Evolutionary conservation across 768 basidiomycete species (phyloP).

Genomic region (Coprinellus aureogranulatus): DNA sequence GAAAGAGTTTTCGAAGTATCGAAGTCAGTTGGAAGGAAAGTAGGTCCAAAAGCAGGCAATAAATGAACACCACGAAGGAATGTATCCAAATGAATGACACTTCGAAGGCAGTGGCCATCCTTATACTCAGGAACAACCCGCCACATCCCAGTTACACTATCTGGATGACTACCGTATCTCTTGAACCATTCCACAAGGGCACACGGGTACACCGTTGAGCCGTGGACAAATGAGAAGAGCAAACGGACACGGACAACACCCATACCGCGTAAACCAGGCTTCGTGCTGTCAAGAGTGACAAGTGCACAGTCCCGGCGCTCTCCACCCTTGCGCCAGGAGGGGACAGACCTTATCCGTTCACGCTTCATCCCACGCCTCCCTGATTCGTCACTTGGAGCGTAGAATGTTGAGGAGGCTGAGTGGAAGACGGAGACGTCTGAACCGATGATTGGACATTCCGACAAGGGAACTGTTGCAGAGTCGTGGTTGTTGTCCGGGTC

Average conservation of each 20-base stretch:
- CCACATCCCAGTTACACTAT: slow-evolving; percentile 28
- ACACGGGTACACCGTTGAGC: slow-evolving; percentile 19
- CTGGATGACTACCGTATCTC: slow-evolving; percentile 15
- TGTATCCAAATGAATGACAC: slow-evolving; percentile 22
- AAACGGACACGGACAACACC: slow-evolving; percentile 21
- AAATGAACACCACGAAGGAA: slow-evolving; percentile 29
- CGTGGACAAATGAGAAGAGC: slow-evolving; percentile 25
- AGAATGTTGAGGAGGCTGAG: slow-evolving; percentile 27
- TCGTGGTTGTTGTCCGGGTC: neutral
- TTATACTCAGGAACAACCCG: slow-evolving; percentile 25
- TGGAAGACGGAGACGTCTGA: slow-evolving; percentile 20
- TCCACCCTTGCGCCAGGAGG: slow-evolving; percentile 20
- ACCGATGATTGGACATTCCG: slow-evolving; percentile 15
- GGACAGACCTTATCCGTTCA: slow-evolving; percentile 25
- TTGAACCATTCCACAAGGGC: slow-evolving; percentile 28
- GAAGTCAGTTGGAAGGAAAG: slow-evolving; percentile 18
- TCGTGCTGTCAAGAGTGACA: slow-evolving; percentile 15
- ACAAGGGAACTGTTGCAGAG: slow-evolving; percentile 9
- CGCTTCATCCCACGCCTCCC: slow-evolving; percentile 20
- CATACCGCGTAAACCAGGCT: slow-evolving; percentile 21
- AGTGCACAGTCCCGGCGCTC: slow-evolving; percentile 28
- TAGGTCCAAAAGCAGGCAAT: slow-evolving; percentile 23
- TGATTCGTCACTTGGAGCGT: slow-evolving; percentile 22
- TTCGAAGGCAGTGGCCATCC: slow-evolving; percentile 2
- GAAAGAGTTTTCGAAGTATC: slow-evolving; percentile 20